phyloP scores from a whole-genome alignment of 106 monocot species.

The Triglochin maritima region DNA sequence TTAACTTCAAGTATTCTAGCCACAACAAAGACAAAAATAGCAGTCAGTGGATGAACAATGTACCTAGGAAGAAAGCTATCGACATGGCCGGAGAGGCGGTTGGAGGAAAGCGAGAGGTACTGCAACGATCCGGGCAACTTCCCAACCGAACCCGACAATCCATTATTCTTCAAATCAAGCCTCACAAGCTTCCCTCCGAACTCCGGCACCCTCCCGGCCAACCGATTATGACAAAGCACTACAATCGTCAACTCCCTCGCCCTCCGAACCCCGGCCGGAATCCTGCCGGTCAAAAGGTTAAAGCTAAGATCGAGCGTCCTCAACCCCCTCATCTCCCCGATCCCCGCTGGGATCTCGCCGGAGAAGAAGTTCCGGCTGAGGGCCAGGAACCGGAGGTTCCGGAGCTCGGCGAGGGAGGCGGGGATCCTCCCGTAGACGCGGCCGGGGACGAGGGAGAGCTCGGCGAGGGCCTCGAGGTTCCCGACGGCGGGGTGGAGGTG shows the following conservation, averaged over 20 bases:
- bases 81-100: constrained; percentile 28
- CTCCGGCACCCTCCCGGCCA: constrained; percentile 7
- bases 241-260: constrained; percentile 1
- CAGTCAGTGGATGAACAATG: too few species aligned
- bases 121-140: constrained; percentile 12
- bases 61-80: not conserved
- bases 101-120: constrained; percentile 40
- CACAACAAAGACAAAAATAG: too few species aligned
- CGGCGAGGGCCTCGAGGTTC: constrained; percentile 43
- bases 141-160: constrained; percentile 30
- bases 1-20: too few species aligned
- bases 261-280: not conserved
- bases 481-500: constrained; percentile 31
- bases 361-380: constrained; percentile 34
- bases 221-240: constrained; percentile 11
- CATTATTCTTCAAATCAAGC: constrained; percentile 41
- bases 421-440: constrained; percentile 50
- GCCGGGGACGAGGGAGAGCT: constrained; percentile 70
- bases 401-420: constrained; percentile 12
- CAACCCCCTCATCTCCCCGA: constrained; percentile 1
- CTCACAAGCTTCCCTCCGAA: constrained; percentile 6
- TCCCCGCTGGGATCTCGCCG: constrained; percentile 8
- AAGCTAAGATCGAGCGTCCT: constrained; percentile 26
- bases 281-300: constrained; percentile 13
- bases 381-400: constrained; percentile 53